Conservation (phyloP, 129 eudicot species). For the Escallonia herrerae region DNA sequence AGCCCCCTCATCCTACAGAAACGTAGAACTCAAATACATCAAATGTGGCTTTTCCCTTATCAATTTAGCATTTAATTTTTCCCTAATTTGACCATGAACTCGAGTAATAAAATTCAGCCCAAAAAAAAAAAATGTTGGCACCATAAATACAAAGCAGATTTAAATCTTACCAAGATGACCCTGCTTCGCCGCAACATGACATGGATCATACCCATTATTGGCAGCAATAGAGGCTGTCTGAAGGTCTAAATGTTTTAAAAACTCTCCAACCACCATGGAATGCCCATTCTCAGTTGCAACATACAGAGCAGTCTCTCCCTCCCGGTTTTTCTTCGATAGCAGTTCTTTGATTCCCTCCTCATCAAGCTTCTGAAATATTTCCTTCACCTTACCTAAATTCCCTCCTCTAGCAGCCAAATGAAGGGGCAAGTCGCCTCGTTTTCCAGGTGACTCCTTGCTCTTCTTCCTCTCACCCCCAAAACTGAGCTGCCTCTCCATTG, state of each 20-base stretch:
- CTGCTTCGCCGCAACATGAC: slow-evolving; percentile 89
- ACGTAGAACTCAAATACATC: too few species aligned
- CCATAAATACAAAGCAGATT: neutral
- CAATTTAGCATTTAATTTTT: neutral
- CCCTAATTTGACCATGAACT: neutral
- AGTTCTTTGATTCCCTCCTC: slow-evolving; percentile 26
- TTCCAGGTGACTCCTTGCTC: slow-evolving; percentile 86
- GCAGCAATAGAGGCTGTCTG: slow-evolving; percentile 80
- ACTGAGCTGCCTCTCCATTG: slow-evolving; percentile 81
- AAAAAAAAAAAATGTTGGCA: neutral
- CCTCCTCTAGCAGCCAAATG: slow-evolving; percentile 89
- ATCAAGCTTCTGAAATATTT: slow-evolving; percentile 58
- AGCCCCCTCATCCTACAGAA: neutral
- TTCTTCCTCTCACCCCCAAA: slow-evolving; percentile 72
- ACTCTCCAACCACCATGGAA: slow-evolving; percentile 56
- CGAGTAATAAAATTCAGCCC: neutral
- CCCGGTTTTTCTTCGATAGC: slow-evolving; percentile 67
- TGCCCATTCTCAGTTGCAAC: slow-evolving; percentile 95
- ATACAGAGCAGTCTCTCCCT: slow-evolving; percentile 87
- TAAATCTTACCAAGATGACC: slow-evolving; percentile 72
- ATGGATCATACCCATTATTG: slow-evolving; percentile 84
- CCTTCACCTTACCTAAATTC: slow-evolving; percentile 54
- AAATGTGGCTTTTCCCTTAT: neutral
- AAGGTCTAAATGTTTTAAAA: slow-evolving; percentile 71
- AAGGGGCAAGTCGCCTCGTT: slow-evolving; percentile 73